phyloP scores from a whole-genome alignment of 2,329 filamentous ascomycete species.

The Coccinonectria pachysandricola region DNA sequence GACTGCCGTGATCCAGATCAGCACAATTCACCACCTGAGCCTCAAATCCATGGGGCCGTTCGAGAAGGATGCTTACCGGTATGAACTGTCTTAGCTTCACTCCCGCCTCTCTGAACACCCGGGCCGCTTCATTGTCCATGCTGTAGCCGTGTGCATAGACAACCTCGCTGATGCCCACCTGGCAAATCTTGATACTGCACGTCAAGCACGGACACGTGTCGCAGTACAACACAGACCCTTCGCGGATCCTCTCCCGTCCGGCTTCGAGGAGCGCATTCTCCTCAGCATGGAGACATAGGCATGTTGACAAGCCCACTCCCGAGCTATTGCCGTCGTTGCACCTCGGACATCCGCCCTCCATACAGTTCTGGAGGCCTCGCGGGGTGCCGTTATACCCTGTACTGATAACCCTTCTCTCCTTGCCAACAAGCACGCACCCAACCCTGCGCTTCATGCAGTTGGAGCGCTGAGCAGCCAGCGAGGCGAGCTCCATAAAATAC shows the following conservation, averaged over 20 bases:
- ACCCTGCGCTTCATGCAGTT: constrained; percentile 99
- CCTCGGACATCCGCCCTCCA: constrained; percentile 77
- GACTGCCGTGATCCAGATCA: too few relatives aligned
- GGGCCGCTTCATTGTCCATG: constrained; percentile 79
- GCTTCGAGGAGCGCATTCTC: constrained; percentile 95
- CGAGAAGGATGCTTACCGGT: constrained; percentile 47
- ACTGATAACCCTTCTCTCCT: constrained; percentile 76
- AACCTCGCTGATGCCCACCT: constrained; percentile 91
- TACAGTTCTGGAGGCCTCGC: constrained; percentile 77
- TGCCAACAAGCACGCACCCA: constrained; percentile 78
- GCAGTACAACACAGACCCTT: constrained; percentile 78
- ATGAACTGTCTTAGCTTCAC: constrained; percentile 80
- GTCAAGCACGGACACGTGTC: constrained; percentile 96
- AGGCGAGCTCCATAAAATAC: constrained; percentile 97
- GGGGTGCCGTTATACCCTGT: constrained; percentile 99
- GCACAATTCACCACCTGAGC: too few relatives aligned
- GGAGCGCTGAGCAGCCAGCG: constrained; percentile 75
- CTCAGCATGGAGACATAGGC: constrained; percentile 94
- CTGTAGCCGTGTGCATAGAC: constrained; percentile 91
- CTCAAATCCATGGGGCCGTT: constrained; percentile 2
- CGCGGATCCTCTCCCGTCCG: constrained; percentile 77
- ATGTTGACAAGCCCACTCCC: constrained; percentile 71
- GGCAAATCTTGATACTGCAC: constrained; percentile 96
- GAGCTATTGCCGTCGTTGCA: constrained; percentile 67
- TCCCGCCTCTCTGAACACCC: constrained; percentile 73